Evolutionary conservation across 73 alveolate genomes (phyloP).

Genomic region (Durusdinium trenchii): DNA sequence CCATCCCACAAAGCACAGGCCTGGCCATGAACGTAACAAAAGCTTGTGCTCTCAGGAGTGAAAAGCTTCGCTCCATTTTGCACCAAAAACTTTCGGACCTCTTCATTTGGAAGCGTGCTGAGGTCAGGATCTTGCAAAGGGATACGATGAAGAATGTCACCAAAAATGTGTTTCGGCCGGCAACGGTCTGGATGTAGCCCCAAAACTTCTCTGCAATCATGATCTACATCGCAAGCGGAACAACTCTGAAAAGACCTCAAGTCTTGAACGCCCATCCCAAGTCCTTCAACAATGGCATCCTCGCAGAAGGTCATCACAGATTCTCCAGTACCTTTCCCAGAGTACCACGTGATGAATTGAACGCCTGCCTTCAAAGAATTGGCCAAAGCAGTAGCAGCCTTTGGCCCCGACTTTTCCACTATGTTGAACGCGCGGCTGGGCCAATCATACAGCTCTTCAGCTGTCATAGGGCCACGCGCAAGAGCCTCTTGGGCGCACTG

Average conservation of each 20-base stretch:
- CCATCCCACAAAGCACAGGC: not conserved
- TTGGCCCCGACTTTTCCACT: not conserved
- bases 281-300: not conserved
- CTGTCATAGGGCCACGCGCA: not conserved
- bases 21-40: not conserved
- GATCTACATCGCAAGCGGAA: not conserved
- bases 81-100: not conserved
- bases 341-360: not conserved
- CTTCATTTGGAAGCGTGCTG: not conserved
- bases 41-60: not conserved
- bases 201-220: not conserved
- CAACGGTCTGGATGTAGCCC: not conserved
- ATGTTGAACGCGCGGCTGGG: not conserved
- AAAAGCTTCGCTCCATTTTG: not conserved
- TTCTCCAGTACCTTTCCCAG: constrained; percentile 25
- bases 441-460: not conserved
- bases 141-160: not conserved
- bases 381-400: not conserved
- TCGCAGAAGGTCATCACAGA: not conserved
- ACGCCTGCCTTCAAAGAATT: not conserved
- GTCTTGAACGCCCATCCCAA: not conserved
- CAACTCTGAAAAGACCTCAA: not conserved
- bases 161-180: not conserved
- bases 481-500: too few relatives aligned
- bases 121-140: not conserved